Evolutionary conservation across 106 monocot genomes (phyloP), one percentile per base, ranked within the genome.

Genomic region (Dendrobium officinale): DNA sequence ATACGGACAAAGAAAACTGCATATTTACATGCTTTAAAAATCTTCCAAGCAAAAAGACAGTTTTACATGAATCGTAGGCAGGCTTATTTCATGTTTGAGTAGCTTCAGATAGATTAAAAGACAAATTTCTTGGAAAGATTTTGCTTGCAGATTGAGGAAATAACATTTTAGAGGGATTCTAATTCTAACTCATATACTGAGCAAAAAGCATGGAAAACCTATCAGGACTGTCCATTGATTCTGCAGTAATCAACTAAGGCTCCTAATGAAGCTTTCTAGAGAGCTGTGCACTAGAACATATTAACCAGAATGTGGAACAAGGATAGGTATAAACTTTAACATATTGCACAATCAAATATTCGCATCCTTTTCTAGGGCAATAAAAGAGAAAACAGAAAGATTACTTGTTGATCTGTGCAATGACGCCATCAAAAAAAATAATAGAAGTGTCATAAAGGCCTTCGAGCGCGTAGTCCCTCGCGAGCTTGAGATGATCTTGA

Each of bases 351-450:
- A 33, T 70, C 4, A 43, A 74, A n/a, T 74, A 2, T 43, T 74
- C 13, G 22, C 27, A 76, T 70, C 11, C 48, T 20, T 20, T 74
- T 26, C 19, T 76, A 49, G 76, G 49, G 24, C 49, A 64, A 37
- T 42, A 40, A 8, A 33, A 67, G 41, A 33, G 22, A 51, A 56
- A 19, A 10, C 41, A 9, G 56, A 42, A 76, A 67, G 20, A 22
- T 19, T 85, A 99, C 95, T 95, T 99, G 95, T 99, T 98, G 88
- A 99, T 99, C 89, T 99, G 95, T 27, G 93, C 92, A 78, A 93
- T 91, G 83, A 92, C 98, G 54, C 98, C 95, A 75, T 99, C 98
- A 83, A 99, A 99, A 86, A 99, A 99, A 89, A 99, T 93, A 81
- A 99, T 91, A 82, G 98, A 88, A 81, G 92, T 99, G 70, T 99